Evolutionary conservation across 2,329 filamentous ascomycete genomes (phyloP).

Genomic region (Nothophoma quercina): DNA sequence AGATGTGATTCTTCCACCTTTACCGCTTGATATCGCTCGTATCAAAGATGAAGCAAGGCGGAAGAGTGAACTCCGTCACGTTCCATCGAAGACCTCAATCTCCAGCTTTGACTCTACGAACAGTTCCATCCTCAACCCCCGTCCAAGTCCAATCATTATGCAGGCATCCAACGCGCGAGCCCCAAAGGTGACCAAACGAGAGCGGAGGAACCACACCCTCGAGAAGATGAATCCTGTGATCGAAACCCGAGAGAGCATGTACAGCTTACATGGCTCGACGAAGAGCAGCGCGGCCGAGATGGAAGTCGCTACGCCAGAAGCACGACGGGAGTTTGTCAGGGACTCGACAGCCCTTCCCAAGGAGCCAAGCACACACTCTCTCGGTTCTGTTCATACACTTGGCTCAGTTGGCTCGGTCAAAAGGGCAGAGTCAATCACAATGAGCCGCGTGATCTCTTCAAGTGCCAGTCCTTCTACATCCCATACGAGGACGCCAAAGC

Average conservation of each 20-base stretch:
- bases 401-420: conserved; percentile 32
- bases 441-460: conserved; percentile 47
- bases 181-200: conserved; percentile 47
- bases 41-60: conserved; percentile 33
- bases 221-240: conserved; percentile 41
- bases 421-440: conserved; percentile 44
- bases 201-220: conserved; percentile 44
- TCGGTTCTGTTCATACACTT: conserved; percentile 18
- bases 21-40: conserved; percentile 47
- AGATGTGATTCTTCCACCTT: conserved; percentile 52
- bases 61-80: conserved; percentile 36
- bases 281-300: conserved; percentile 26
- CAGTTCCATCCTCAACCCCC: conserved; percentile 51
- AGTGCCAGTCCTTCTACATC: conserved; percentile 31
- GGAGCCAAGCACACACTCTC: conserved; percentile 27
- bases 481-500: conserved; percentile 46
- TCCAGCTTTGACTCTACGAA: conserved; percentile 52
- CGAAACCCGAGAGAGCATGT: conserved; percentile 24
- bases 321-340: conserved; percentile 4
- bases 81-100: conserved; percentile 49
- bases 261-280: conserved; percentile 23
- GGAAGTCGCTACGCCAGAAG: conserved; percentile 9
- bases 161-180: conserved; percentile 34
- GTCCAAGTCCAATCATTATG: conserved; percentile 46
- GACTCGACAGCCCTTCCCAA: conserved; percentile 7